These are phyloP conservation scores for Cyberlindnera maritima DNA, from an alignment of 805 yeast species.

Conservation along the genomic window DNA sequence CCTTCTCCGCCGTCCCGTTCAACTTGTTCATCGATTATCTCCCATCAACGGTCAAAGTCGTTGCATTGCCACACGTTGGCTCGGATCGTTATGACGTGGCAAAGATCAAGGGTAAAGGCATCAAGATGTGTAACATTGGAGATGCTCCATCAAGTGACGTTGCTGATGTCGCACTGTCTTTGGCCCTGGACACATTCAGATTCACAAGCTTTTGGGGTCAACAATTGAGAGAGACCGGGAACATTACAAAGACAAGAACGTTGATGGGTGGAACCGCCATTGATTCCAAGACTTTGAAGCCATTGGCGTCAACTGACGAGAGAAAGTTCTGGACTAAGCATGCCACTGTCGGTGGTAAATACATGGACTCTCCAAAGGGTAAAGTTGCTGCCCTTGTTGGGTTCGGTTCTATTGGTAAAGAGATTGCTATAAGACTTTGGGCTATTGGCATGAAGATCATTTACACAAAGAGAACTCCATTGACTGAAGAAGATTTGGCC, in stretches of 20 bases:
- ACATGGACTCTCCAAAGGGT: slow-evolving; percentile 50
- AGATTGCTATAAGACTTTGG: slow-evolving; percentile 53
- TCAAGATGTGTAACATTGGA: slow-evolving; percentile 60
- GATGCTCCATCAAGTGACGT: slow-evolving; percentile 60
- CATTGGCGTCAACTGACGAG: slow-evolving; percentile 25
- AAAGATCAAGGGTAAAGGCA: slow-evolving; percentile 42
- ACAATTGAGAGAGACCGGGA: slow-evolving; percentile 36
- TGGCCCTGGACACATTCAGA: slow-evolving; percentile 59
- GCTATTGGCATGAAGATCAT: slow-evolving; percentile 63
- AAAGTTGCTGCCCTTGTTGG: slow-evolving; percentile 66
- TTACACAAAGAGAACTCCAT: slow-evolving; percentile 54
- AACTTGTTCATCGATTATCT: slow-evolving; percentile 39
- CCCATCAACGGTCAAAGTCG: slow-evolving; percentile 46
- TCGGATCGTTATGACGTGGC: slow-evolving; percentile 48
- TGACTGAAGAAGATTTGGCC: slow-evolving; percentile 34
- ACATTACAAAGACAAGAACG: slow-evolving; percentile 47
- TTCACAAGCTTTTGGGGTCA: slow-evolving; percentile 47
- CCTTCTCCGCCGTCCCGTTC: slow-evolving; percentile 40
- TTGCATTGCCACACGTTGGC: slow-evolving; percentile 61
- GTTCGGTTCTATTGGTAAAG: slow-evolving; percentile 71
- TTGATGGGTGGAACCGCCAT: slow-evolving; percentile 33
- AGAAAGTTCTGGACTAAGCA: slow-evolving; percentile 39
- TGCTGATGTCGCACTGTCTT: slow-evolving; percentile 63
- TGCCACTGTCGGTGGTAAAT: slow-evolving; percentile 44
- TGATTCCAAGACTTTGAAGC: slow-evolving; percentile 32